Evolutionary conservation across 768 basidiomycete genomes (phyloP), one percentile per base, ranked within the genome.

Genomic region (Boletus vinaceobasis): DNA sequence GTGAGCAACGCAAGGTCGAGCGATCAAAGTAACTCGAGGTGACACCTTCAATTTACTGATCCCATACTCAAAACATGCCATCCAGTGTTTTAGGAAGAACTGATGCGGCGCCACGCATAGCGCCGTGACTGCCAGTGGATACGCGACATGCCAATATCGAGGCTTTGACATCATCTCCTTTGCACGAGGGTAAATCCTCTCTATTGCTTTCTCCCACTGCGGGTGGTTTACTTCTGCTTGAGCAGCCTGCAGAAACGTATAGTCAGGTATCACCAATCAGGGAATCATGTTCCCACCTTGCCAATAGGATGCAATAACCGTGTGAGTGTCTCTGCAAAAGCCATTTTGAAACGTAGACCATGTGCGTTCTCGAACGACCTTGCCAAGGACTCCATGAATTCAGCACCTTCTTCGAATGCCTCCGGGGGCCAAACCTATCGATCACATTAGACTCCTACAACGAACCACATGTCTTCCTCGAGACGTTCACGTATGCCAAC

Each of bases 221-320:
- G 94, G 94, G 69, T 95, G 88, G 63, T 97, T 97, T 46, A 95
- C 93, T 73, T 98, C 94, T 7, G 92, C 94, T 73, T 94, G 93
- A 0, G 92, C 95, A 37, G 88, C 95, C 90, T 94, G 47, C 54
- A 44, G 4, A 64, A 52, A 19, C 32, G 13, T 39, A 44, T 21
- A 33, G 27, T 56, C 23, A 33, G 15, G 6, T 27, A 35, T 26
- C 26, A 17, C 19, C 29, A 4, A 19, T 26, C 32, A 29, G 4
- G 4, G 32, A 15, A 32, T 39, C 36, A 21, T 19, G 10, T 32
- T 32, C 55, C 40, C 54, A 88, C 92, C 80, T 96, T 93, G 57
- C 87, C 88, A 44, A 96, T 90, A 0, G 92, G 88, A 73, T 96
- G 93, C 38, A 98, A 68, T 11, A 96, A 64, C 35, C 83, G 76